Evolutionary conservation across 805 yeast species (phyloP).

Genomic region (Kuraishia capsulata): DNA sequence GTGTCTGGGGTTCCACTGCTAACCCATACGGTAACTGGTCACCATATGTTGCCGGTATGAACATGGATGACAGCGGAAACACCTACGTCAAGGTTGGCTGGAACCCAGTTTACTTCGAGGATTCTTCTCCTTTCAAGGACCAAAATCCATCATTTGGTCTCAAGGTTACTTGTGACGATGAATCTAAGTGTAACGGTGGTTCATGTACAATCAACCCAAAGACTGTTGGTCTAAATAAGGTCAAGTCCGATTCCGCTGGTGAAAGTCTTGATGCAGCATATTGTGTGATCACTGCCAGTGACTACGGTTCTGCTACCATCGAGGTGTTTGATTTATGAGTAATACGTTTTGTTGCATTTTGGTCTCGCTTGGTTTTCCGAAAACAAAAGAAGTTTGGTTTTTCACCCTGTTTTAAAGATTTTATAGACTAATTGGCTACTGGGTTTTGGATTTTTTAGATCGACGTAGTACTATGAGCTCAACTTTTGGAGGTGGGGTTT

Average conservation of each 20-base stretch:
- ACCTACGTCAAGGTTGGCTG: slow-evolving; percentile 84
- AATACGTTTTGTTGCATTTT: too few relatives aligned
- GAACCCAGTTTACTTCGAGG: slow-evolving; percentile 79
- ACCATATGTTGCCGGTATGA: slow-evolving; percentile 90
- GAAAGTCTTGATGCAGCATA: slow-evolving; percentile 49
- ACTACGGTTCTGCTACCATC: slow-evolving; percentile 55
- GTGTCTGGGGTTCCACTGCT: slow-evolving; percentile 71
- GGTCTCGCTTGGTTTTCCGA: neutral
- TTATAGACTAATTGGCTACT: too few relatives aligned
- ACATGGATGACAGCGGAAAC: slow-evolving; percentile 58
- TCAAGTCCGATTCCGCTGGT: slow-evolving; percentile 33
- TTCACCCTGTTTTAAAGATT: too few relatives aligned
- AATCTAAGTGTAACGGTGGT: slow-evolving; percentile 60
- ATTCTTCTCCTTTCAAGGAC: slow-evolving; percentile 40
- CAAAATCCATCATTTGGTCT: slow-evolving; percentile 61
- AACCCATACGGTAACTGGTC: slow-evolving; percentile 85
- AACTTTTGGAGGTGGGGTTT: too few relatives aligned
- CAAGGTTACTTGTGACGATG: slow-evolving; percentile 64
- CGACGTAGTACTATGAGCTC: too few relatives aligned
- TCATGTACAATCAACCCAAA: slow-evolving; percentile 80
- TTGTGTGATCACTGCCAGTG: slow-evolving; percentile 75
- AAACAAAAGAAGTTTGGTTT: neutral
- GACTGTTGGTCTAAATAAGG: slow-evolving; percentile 45
- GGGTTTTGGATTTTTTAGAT: too few relatives aligned
- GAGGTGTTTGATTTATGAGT: slow-evolving; percentile 44